phyloP scores from a whole-genome alignment of 495 filamentous ascomycete species.

The Aspergillus ostianus region DNA sequence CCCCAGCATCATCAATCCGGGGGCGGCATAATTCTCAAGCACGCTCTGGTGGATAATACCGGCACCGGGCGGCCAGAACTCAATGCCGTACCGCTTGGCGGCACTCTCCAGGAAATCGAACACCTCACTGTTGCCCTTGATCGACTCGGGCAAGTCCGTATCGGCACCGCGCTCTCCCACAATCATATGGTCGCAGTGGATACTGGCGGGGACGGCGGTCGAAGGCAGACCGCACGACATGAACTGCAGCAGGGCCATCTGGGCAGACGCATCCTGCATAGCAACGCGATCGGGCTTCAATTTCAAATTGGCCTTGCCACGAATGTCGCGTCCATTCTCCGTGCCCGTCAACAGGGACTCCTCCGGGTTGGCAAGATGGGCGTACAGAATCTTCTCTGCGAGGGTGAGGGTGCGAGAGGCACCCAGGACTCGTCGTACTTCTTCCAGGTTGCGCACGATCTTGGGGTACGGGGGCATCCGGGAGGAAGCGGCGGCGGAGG shows the following conservation, averaged over 20 bases:
- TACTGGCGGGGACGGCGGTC: conserved; percentile 94
- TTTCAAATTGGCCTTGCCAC: conserved; percentile 90
- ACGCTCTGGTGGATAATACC: conserved; percentile 99
- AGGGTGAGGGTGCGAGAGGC: conserved; percentile 69
- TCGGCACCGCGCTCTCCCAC: conserved; percentile 85
- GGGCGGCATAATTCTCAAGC: conserved; percentile 96
- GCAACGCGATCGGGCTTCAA: conserved; percentile 97
- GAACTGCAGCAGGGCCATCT: conserved; percentile 98
- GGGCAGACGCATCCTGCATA: conserved; percentile 98
- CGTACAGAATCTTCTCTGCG: conserved; percentile 97
- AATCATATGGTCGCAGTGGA: conserved; percentile 99
- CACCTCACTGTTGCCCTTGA: conserved; percentile 91
- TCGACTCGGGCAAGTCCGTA: conserved; percentile 80
- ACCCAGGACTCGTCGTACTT: conserved; percentile 73
- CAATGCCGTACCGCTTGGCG: conserved; percentile 93
- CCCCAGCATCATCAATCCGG: conserved; percentile 98
- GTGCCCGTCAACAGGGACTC: conserved; percentile 80
- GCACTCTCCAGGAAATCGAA: conserved; percentile 97
- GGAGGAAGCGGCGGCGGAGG: conserved; percentile 31
- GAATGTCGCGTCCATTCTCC: conserved; percentile 72
- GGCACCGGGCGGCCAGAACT: conserved; percentile 98
- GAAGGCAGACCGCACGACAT: conserved; percentile 92
- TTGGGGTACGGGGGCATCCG: conserved; percentile 65
- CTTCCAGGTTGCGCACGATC: conserved; percentile 53
- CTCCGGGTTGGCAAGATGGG: conserved; percentile 83